Percentiles rank a stretch among this genome's conserved stretches.
These are phyloP conservation scores for Dacryopinax primogenitus DNA, from an alignment of 768 basidiomycete species.

Conservation along the genomic window DNA sequence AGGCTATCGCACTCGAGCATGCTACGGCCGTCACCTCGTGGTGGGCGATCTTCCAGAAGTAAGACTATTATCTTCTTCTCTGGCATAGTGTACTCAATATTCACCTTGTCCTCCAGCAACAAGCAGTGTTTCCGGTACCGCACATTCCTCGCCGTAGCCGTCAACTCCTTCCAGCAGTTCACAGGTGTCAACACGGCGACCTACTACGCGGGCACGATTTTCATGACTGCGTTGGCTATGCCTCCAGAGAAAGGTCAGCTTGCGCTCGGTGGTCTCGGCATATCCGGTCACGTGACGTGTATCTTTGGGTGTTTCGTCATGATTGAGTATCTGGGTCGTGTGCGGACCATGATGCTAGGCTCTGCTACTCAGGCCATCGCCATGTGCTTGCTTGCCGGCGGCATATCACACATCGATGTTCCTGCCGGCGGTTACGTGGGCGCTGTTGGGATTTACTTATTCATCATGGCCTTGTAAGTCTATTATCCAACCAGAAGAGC, in stretches of 20 bases:
- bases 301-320: conserved; percentile 18
- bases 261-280: conserved; percentile 16
- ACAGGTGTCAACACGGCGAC: conserved; percentile 20
- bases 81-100: background rate
- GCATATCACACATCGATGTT: conserved; percentile 11
- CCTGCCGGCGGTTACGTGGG: conserved; percentile 16
- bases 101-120: conserved; percentile 3
- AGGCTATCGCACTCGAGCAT: conserved; percentile 19
- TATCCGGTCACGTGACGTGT: conserved; percentile 13
- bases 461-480: conserved; percentile 2
- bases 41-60: conserved; percentile 16
- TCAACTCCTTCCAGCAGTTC: conserved; percentile 18
- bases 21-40: conserved; percentile 12
- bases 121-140: conserved; percentile 22
- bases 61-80: background rate
- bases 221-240: conserved; percentile 12
- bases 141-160: conserved; percentile 16
- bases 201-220: conserved; percentile 15
- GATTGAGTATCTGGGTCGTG: conserved; percentile 17
- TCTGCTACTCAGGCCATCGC: conserved; percentile 12
- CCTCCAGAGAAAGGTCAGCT: conserved; percentile 12
- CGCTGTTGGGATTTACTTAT: conserved; percentile 16
- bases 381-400: conserved; percentile 15
- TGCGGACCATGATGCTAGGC: conserved; percentile 16
- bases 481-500: background rate